Conservation (phyloP, 257 asterid species). For the Agastache rugosa region DNA sequence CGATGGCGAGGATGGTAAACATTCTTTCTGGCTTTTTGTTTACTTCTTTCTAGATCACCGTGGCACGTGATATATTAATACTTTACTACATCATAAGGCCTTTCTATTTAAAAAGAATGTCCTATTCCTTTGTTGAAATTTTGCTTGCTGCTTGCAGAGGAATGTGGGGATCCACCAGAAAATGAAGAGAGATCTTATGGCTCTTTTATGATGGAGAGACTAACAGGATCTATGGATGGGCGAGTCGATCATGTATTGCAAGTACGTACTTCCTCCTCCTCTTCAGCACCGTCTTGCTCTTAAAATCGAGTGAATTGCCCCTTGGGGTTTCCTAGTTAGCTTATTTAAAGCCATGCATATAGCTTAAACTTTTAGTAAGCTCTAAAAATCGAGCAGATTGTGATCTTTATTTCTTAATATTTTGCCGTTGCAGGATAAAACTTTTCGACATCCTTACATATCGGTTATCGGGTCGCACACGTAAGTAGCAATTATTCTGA, state of each 20-base stretch:
- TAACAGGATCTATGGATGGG: constrained; percentile 77
- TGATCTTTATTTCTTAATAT: constrained; percentile 22
- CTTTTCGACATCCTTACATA: constrained; percentile 90
- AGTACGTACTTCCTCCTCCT: constrained; percentile 48
- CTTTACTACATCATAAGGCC: neutral
- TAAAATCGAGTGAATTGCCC: neutral
- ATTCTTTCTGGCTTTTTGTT: constrained; percentile 7
- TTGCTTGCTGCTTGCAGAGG: constrained; percentile 54
- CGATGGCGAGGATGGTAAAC: constrained; percentile 58
- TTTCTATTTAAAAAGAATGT: neutral
- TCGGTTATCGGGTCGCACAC: constrained; percentile 94
- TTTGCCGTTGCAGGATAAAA: constrained; percentile 74
- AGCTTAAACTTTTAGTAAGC: neutral
- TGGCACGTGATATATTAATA: too few species aligned
- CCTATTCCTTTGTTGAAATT: neutral
- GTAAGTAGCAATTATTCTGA: constrained; percentile 52
- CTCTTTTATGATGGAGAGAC: constrained; percentile 79
- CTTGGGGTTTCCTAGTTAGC: neutral
- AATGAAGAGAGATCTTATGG: constrained; percentile 87
- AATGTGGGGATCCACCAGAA: constrained; percentile 53
- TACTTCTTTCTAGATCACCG: neutral
- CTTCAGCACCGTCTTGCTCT: neutral
- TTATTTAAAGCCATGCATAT: neutral
- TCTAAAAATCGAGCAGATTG: neutral
- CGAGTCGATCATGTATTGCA: constrained; percentile 91